Conservation (phyloP, 306 rosid genomes). For the Cucumis sativus region Cucumber_9930_V3 NC_026657.2:7645501-7646000, state of each 20-base stretch:
- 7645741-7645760: not conserved
- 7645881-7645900: not conserved
- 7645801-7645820: not conserved
- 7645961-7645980: slow-evolving; percentile 77
- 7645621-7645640: not conserved
- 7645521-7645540: not conserved
- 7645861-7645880: not conserved
- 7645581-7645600: not conserved
- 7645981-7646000: slow-evolving; percentile 85
- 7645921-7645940: slow-evolving; percentile 51
- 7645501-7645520: slow-evolving; percentile 32
- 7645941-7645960: slow-evolving; percentile 53
- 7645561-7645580: not conserved
- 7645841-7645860: not conserved
- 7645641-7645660: not conserved
- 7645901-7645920: slow-evolving; percentile 54
- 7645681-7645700: not conserved
- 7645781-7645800: not conserved
- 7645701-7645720: not conserved
- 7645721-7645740: not conserved
- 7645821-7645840: not conserved
- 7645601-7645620: not conserved
- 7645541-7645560: not conserved
- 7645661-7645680: not conserved
- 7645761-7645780: not conserved